These are phyloP conservation scores for Talinum fruticosum DNA, from an alignment of 148 eudicot genomes.

Conservation along the genomic window DNA sequence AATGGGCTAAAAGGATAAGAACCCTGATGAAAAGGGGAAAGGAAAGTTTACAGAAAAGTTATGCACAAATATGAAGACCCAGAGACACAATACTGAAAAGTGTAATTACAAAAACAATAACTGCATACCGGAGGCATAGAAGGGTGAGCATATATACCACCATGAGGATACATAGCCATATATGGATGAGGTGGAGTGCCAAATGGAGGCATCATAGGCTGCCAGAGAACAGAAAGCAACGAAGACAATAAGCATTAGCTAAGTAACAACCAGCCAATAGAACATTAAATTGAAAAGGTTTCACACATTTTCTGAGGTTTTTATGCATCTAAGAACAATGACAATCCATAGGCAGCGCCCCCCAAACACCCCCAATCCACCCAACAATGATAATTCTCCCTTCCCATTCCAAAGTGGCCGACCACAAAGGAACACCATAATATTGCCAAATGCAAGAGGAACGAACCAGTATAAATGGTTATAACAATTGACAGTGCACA, in stretches of 20 bases:
- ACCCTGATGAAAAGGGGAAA: conserved; percentile 44
- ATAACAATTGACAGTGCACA: neutral
- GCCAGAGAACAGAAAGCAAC: conserved; percentile 23
- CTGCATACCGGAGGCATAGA: conserved; percentile 82
- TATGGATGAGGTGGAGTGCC: conserved; percentile 99
- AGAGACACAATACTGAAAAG: neutral
- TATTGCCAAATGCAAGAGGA: neutral
- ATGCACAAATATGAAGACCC: neutral
- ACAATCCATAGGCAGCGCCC: neutral
- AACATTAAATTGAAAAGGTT: too few relatives aligned
- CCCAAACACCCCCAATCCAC: neutral
- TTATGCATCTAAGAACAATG: too few relatives aligned
- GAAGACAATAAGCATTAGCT: conserved; percentile 5
- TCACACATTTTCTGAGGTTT: neutral
- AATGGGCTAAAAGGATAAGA: conserved; percentile 91
- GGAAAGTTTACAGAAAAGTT: neutral
- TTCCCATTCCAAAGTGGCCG: neutral
- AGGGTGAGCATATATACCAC: conserved; percentile 93
- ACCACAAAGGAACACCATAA: neutral
- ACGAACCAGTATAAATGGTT: neutral
- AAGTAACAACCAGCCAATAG: neutral
- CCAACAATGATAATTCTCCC: neutral
- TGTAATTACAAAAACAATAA: neutral
- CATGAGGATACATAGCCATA: conserved; percentile 98
- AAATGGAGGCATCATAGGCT: conserved; percentile 97